Base-by-base conservation (phyloP, 352 stramenopile genomes). In the Aphanomyces stellatus region DNA sequence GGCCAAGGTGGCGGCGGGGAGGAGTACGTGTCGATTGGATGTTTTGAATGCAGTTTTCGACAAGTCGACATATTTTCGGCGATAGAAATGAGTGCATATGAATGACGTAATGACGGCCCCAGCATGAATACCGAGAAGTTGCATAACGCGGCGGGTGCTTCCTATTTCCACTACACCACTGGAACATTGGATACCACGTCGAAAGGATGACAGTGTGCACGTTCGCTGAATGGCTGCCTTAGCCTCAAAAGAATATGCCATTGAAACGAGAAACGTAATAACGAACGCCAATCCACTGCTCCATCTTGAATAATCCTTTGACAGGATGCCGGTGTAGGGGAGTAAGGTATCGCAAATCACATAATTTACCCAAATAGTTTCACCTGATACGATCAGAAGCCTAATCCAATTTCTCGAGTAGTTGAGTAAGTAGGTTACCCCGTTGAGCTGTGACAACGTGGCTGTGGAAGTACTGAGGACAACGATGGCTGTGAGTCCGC, bases 401-500 rank as follows among this genome's bases (percentile, higher is more conserved):
- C 10, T 37, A 15, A 19, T 67, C 8, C 22, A 37, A 3, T 15
- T 22, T 7, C 60, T 37, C 2, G 22, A 41, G 17, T 27, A 49
- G 33, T 22, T 22, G 6, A 42, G 4, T 35, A 67, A 67, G 19
- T 10, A 37, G 2, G 60, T 35, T 1, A 59, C 10, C n/a, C 34
- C 3, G 55, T 24, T 19, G 27, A 19, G 5, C 11, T 6, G n/a
- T 4, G 24, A 17, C 37, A 67, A 19, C 5, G 51, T 43, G 31
- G 33, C 28, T 5, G 22, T 6, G 37, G 27, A 15, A 5, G 60
- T 67, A 22, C 22, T 42, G 4, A 67, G n/a, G 33, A 67, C 19
- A 17, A 40, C 22, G 6, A 59, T 37, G 19, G 60, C 60, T n/a
- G 60, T 67, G 17, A 67, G 4, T 5, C 60, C 40, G 4, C 60